Percentiles rank a stretch among this genome's conserved stretches.
phyloP scores from a whole-genome alignment of 169 alveolate genomes.

The Eimeria maxima region DNA sequence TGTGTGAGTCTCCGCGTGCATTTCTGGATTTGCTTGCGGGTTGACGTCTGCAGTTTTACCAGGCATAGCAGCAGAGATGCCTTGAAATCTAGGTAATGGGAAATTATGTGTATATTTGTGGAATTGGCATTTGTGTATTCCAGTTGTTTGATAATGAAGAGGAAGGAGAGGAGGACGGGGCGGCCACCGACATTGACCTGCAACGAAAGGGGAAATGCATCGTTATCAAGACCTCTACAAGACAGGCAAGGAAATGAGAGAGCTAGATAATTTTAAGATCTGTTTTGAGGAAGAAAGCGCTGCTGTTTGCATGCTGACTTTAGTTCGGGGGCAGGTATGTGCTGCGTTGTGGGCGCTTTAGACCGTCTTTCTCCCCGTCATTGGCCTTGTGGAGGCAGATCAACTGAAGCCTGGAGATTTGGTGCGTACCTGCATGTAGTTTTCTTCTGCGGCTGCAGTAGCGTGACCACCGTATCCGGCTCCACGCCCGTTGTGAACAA shows the following conservation, averaged over 20 bases:
- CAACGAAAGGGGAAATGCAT: slow-evolving; percentile 92
- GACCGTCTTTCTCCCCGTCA: slow-evolving; percentile 99
- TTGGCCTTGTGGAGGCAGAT: slow-evolving; percentile 97
- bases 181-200: slow-evolving; percentile 86
- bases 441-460: neutral
- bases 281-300: neutral
- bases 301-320: neutral
- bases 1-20: neutral
- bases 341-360: slow-evolving; percentile 83
- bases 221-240: slow-evolving; percentile 96
- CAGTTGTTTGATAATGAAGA: slow-evolving; percentile 83
- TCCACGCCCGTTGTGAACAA: neutral
- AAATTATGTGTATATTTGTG: neutral
- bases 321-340: neutral
- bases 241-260: slow-evolving; percentile 86
- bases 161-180: slow-evolving; percentile 83
- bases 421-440: neutral
- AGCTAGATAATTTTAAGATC: neutral
- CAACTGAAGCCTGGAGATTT: slow-evolving; percentile 92
- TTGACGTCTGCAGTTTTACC: neutral
- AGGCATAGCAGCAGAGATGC: neutral
- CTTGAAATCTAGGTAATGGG: neutral
- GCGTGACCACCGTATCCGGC: neutral
- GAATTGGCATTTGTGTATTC: neutral
- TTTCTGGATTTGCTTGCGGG: neutral